phyloP scores from a whole-genome alignment of 179 eudicot genomes.

The Amaranthus tricolor region DNA sequence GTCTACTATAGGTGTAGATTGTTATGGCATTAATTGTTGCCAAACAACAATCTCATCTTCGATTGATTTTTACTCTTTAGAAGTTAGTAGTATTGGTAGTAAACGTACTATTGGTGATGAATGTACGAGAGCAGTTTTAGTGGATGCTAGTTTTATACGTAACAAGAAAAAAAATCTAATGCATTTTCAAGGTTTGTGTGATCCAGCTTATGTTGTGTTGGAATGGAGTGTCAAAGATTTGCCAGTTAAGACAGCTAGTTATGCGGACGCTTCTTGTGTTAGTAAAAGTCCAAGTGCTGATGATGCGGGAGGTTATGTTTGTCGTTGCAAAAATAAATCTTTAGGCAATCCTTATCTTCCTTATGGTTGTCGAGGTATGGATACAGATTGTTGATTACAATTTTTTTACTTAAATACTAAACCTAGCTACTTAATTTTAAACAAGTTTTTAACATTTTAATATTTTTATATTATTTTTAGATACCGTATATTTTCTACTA shows the following conservation, averaged over 20 bases:
- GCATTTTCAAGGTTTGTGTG: neutral
- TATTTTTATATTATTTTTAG: too few species aligned
- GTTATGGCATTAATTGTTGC: constrained; percentile 3
- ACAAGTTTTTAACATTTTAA: too few species aligned
- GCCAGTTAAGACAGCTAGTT: neutral
- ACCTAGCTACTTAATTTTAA: too few species aligned
- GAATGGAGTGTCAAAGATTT: constrained; percentile 6
- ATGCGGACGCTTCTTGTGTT: constrained; percentile 3
- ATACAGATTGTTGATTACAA: too few species aligned
- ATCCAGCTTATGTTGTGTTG: neutral
- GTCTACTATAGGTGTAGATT: neutral
- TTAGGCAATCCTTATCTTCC: constrained; percentile 20
- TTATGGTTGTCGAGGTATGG: constrained; percentile 14
- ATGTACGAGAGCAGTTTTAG: neutral
- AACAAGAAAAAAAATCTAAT: neutral
- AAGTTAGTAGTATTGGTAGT: neutral
- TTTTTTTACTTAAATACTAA: too few species aligned
- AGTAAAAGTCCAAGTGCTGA: neutral
- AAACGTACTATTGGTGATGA: neutral
- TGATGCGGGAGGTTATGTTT: constrained; percentile 5
- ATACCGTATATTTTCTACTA: too few species aligned
- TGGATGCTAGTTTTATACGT: neutral
- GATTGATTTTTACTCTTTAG: neutral
- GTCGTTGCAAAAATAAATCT: constrained; percentile 6
- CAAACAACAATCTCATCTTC: neutral